phyloP scores from a whole-genome alignment of 345 rosid species.

The Lagerstroemia speciosa region DNA sequence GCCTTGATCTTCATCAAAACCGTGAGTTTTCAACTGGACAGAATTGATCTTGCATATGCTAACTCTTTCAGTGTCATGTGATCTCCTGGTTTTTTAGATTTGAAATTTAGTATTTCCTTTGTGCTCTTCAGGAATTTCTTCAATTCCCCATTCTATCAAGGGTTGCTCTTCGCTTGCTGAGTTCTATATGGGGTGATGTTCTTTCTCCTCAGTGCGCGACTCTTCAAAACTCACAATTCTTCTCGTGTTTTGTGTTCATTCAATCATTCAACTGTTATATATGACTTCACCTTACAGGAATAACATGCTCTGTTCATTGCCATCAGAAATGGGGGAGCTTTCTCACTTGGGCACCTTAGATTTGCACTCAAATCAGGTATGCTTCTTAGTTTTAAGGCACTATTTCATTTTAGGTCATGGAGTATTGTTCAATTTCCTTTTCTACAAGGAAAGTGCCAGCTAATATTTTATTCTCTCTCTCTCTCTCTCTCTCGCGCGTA shows the following conservation, averaged over 20 bases:
- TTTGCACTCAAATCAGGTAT: conserved; percentile 82
- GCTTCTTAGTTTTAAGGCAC: not conserved
- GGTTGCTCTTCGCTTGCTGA: conserved; percentile 76
- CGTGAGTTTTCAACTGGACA: conserved; percentile 37
- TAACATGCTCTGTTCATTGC: conserved; percentile 55
- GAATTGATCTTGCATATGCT: not conserved
- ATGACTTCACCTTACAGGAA: conserved; percentile 41
- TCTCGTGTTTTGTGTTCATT: conserved; percentile 11
- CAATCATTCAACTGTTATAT: conserved; percentile 18
- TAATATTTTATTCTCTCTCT: too few species aligned
- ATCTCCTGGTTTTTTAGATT: not conserved
- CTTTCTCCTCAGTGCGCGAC: conserved; percentile 15
- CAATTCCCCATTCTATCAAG: conserved; percentile 60
- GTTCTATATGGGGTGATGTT: conserved; percentile 74
- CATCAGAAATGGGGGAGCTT: conserved; percentile 59
- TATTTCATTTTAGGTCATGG: not conserved
- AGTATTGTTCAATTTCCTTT: not conserved
- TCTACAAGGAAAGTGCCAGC: too few species aligned
- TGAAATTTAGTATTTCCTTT: conserved; percentile 5
- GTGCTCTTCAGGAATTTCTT: conserved; percentile 51
- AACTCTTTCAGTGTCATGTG: not conserved
- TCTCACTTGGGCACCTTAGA: conserved; percentile 70
- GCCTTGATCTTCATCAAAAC: conserved; percentile 91
- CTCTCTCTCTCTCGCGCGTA: too few species aligned
- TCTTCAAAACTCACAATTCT: not conserved